Evolutionary conservation across 805 yeast species (phyloP), one percentile per base, ranked within the genome.

Genomic region (Kluyveromyces aestuarii): DNA sequence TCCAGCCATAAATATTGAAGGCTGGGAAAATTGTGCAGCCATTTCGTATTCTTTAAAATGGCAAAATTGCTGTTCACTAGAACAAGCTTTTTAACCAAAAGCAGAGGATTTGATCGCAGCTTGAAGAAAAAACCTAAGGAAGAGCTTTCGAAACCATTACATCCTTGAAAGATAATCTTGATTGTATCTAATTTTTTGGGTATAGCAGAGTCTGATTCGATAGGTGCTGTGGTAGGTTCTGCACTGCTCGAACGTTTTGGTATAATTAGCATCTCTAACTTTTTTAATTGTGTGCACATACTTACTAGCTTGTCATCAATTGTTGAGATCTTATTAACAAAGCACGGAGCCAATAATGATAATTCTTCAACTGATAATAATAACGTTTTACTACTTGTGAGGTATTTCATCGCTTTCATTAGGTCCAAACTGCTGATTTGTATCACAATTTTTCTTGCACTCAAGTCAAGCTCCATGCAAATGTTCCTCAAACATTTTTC

Each of bases 1-100:
- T 65, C 69, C 5, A 65, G 40, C 67, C 67, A 63, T 16, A 65
- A 36, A 38, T 58, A 61, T 40, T 50, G 44, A 33, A 65, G 36
- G 19, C 46, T 41, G 2, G 45, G 52, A 41, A 62, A 59, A 18
- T 56, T 48, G 7, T 33, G 16, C 16, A 65, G 46, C 67, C 67
- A 63, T 6, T 50, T 48, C 25, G 61, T 13, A 11, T 21, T 17
- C 17, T 43, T 21, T 6, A n/a, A 13, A 13, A 10, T 8, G 14
- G 17, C 6, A 30, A 43, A 33, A 19, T 43, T 18, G 14, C 45
- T 13, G 25, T 36, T 36, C 14, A 38, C 36, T 7, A 43, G 37
- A 21, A 43, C 39, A 19, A 43, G 38, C 18, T 43, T 43, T 17
- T 21, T 16, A 4, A 43, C 39, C 16, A 13, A 30, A 2, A 30